Base-by-base conservation (phyloP, 441 rosid species). In the Populus hybrid region DNA sequence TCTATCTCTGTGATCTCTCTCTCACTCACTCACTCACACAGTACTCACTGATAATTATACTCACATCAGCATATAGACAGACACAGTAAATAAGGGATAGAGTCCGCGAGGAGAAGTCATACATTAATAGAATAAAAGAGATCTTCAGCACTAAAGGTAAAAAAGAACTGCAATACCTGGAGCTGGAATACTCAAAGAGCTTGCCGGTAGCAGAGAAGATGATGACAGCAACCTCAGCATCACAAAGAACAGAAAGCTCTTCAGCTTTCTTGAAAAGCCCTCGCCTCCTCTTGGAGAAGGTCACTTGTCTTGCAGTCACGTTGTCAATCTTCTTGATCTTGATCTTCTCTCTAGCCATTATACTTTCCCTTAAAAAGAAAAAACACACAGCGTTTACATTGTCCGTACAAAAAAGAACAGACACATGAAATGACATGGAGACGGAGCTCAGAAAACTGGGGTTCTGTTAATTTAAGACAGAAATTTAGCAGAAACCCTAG, bases 281-380 rank as follows among this genome's bases (percentile, higher is more conserved):
- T 64, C 93, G 80, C 23, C 97, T 87, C 77, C 98, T 82, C 90
- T 94, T 92, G 0, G 96, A 92, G 79, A 94, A 94, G 11, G 98
- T 91, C 75, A 94, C 98, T 82, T 94, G 97, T 83, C 98, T 90
- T 1, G 93, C 93, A 35, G 91, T 92, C 73, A 88, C 80, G 82
- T 88, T 89, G 81, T 92, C 97, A 72, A 94, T 94, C 89, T 91
- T 91, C 93, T 78, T 94, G 84, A 94, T 92, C 93, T 90, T 92
- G 81, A 92, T 92, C 88, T 94, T 94, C 81, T 92, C 95, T 77
- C 98, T 86, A 68, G 93, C 98, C 98, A 94, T 94, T 45, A 4
- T 16, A 7, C 7, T 50, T 64, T 8, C 40, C 68, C 24, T 24
- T n/a, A 42, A 69, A 35, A 35, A 35, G 36, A 35, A 35, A 35